Evolutionary conservation across 1,284 basidiomycete species (phyloP).

Genomic region (Microbotryum intermedium): DNA sequence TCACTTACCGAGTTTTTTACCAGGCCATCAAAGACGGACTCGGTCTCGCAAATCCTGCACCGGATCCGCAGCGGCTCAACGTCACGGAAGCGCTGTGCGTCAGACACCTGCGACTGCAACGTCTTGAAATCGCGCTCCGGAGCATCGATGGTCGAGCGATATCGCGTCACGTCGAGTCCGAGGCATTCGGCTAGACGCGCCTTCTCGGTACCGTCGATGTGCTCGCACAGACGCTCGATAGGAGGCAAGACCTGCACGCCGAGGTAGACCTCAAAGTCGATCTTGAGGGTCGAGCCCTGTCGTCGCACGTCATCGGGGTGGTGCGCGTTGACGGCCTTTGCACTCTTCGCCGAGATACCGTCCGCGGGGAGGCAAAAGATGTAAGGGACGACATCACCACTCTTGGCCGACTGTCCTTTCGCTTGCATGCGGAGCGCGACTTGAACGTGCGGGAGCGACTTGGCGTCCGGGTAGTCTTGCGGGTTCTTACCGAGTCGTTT

Average conservation of each 20-base stretch:
- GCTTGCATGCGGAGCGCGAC: conserved; percentile 88
- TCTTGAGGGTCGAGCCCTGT: conserved; percentile 55
- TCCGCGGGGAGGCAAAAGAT: conserved; percentile 78
- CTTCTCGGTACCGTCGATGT: conserved; percentile 91
- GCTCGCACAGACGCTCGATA: conserved; percentile 87
- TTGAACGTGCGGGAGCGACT: conserved; percentile 91
- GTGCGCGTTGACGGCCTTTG: conserved; percentile 81
- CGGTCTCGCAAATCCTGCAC: conserved; percentile 62
- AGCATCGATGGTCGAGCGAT: conserved; percentile 46
- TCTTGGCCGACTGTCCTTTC: conserved; percentile 66
- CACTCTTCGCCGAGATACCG: conserved; percentile 62
- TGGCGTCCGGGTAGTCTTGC: conserved; percentile 91
- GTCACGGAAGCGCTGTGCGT: conserved; percentile 76
- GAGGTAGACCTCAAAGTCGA: conserved; percentile 88
- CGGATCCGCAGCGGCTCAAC: conserved; percentile 58
- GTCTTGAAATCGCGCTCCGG: conserved; percentile 67
- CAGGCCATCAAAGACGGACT: conserved; percentile 57
- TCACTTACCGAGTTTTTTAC: conserved; percentile 54
- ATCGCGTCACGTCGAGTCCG: conserved; percentile 78
- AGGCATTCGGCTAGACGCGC: conserved; percentile 87
- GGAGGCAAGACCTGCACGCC: conserved; percentile 88
- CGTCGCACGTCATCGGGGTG: conserved; percentile 87
- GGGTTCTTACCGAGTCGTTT: conserved; percentile 94
- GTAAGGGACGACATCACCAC: conserved; percentile 92
- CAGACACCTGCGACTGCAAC: conserved; percentile 83